Conservation (phyloP, 345 rosid species). For the Corchorus olitorius region DNA sequence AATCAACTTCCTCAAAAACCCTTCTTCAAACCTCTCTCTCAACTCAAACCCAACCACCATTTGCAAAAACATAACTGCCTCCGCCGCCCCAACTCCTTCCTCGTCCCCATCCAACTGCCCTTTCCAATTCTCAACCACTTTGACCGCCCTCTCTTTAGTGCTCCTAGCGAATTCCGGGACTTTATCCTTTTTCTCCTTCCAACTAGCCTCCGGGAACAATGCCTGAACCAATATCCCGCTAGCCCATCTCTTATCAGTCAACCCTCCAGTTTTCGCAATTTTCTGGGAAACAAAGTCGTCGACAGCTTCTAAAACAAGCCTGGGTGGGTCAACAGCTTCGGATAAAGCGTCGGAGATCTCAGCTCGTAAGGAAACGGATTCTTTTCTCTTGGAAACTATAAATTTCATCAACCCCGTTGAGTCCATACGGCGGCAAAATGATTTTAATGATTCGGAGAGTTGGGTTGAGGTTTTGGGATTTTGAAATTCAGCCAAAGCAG, state of each 20-base stretch:
- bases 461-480: slow-evolving; percentile 17
- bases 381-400: slow-evolving; percentile 47
- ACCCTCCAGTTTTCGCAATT: slow-evolving; percentile 36
- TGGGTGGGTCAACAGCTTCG: slow-evolving; percentile 55
- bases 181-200: slow-evolving; percentile 1
- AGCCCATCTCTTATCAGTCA: slow-evolving; percentile 66
- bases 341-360: slow-evolving; percentile 42
- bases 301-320: slow-evolving; percentile 52
- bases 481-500: slow-evolving; percentile 39
- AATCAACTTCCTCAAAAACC: slow-evolving; percentile 51
- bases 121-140: slow-evolving; percentile 46
- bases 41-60: slow-evolving; percentile 52
- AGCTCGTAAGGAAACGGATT: slow-evolving; percentile 46
- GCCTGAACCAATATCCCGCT: slow-evolving; percentile 57
- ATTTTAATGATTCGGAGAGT: slow-evolving; percentile 36
- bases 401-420: slow-evolving; percentile 38
- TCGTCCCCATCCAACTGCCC: slow-evolving; percentile 28
- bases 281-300: slow-evolving; percentile 50
- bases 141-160: slow-evolving; percentile 41
- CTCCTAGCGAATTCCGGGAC: slow-evolving; percentile 38
- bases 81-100: slow-evolving; percentile 47
- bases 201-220: slow-evolving; percentile 39
- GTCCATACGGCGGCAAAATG: slow-evolving; percentile 49
- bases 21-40: slow-evolving; percentile 44
- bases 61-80: slow-evolving; percentile 60